Percentiles rank a stretch among this genome's conserved stretches.
Evolutionary conservation across 208 protist species (phyloP).

Genomic region (Leishmania guyanensis): DNA sequence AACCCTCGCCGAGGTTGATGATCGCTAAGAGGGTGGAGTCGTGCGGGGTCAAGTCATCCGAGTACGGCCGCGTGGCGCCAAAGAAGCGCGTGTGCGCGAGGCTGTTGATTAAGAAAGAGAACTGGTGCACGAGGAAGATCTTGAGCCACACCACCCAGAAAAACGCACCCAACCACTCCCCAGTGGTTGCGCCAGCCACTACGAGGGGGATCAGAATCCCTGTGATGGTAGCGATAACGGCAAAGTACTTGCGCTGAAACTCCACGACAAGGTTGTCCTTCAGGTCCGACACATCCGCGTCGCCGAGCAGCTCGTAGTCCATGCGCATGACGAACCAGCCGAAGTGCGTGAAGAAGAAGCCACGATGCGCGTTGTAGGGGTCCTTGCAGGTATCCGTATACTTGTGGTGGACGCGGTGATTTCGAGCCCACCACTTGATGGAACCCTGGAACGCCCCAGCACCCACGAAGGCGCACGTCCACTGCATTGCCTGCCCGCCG

Average conservation of each 20-base stretch:
- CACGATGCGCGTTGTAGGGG: slow-evolving; percentile 87
- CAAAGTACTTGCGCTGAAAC: slow-evolving; percentile 86
- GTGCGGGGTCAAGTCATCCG: slow-evolving; percentile 66
- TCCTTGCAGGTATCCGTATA: slow-evolving; percentile 88
- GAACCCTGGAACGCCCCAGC: slow-evolving; percentile 87
- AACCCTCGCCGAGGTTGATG: slow-evolving; percentile 86
- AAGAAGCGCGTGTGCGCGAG: slow-evolving; percentile 76
- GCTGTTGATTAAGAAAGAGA: slow-evolving; percentile 92
- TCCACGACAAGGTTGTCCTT: slow-evolving; percentile 70
- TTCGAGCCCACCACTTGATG: slow-evolving; percentile 86
- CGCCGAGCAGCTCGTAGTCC: slow-evolving; percentile 76
- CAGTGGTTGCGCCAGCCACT: slow-evolving; percentile 71
- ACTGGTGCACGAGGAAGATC: slow-evolving; percentile 80
- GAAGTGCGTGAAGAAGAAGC: slow-evolving; percentile 88
- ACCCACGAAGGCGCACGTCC: slow-evolving; percentile 68
- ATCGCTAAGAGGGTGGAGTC: slow-evolving; percentile 77
- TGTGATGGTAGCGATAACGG: slow-evolving; percentile 69
- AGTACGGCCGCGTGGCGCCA: slow-evolving; percentile 62
- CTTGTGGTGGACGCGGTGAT: slow-evolving; percentile 91
- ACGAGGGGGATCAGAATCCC: slow-evolving; percentile 79
- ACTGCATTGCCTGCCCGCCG: slow-evolving; percentile 53
- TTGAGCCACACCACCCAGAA: slow-evolving; percentile 73
- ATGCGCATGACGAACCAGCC: slow-evolving; percentile 93
- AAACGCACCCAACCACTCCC: slow-evolving; percentile 76
- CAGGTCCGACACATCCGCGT: slow-evolving; percentile 81